Evolutionary conservation across 2,329 filamentous ascomycete species (phyloP), one percentile per base, ranked within the genome.

Genomic region (Tolypocladium sp.): DNA sequence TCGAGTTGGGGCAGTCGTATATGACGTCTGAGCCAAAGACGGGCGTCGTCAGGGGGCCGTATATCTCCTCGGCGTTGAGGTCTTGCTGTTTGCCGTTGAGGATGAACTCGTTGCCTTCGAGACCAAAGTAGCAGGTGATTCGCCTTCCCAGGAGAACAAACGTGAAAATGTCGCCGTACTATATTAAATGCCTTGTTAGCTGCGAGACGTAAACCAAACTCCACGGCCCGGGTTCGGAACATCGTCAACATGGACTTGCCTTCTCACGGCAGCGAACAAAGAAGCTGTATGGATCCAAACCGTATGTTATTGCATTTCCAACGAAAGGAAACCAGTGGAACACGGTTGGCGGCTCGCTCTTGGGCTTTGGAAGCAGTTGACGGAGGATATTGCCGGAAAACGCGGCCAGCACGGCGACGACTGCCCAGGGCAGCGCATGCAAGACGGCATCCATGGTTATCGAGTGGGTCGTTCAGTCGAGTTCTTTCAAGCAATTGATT

Each of bases 281-380:
- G 82, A 97, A 97, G 56, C 79, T 81, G 69, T 91, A 92, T 17
- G 93, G 93, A 70, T 97, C 91, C 76, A 97, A 97, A 73, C 93
- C 93, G 77, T 97, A 99, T 49, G 85, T 89, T 67, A 97, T 80
- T 61, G 94, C 97, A 78, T 88, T 97, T 63, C 93, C 93, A 68
- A 99, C 81, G 65, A 96, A 76, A 60, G 90, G 90, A 68, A 93
- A 81, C 83, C 84, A 90, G 74, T 91, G 88, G 73, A 92, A 93
- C 62, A 93, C 89, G 59, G 92, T 67, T 1, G 90, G 90, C 37
- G 90, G 90, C 71, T 92, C 89, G 71, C 92, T 89, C 57, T 88
- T 84, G 67, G 91, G 93, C 77, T 85, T 90, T 78, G 91, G 85
- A 62, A 97, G 77, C 59, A 95, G 67, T 75, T 97, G 93, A 63